Conservation (phyloP, 1,284 basidiomycete species). For the Heterobasidion irregulare region DNA sequence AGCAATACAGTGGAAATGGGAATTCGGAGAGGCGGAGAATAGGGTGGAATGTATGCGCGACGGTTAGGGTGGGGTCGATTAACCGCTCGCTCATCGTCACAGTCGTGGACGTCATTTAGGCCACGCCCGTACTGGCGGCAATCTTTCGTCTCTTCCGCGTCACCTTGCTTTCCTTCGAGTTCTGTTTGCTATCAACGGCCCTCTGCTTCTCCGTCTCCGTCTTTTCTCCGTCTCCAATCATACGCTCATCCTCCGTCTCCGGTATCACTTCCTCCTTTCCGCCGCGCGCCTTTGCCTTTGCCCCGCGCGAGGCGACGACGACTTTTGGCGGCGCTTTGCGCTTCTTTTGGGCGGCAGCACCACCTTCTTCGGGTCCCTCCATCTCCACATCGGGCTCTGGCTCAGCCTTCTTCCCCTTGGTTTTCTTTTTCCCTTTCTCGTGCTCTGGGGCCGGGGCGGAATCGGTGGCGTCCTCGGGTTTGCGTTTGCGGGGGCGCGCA, state of each 20-base stretch:
- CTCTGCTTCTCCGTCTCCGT: slow-evolving; percentile 15
- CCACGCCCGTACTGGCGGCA: neutral
- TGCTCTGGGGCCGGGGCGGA: too few relatives aligned
- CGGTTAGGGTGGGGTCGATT: too few relatives aligned
- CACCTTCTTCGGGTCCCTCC: neutral
- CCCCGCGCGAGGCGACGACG: slow-evolving; percentile 11
- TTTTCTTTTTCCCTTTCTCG: too few relatives aligned
- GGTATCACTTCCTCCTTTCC: slow-evolving; percentile 1
- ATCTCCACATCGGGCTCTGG: neutral
- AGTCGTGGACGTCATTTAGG: neutral
- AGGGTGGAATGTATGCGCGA: too few relatives aligned
- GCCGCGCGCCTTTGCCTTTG: slow-evolving; percentile 3
- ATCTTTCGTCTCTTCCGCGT: slow-evolving; percentile 9
- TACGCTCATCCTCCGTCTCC: slow-evolving; percentile 11
- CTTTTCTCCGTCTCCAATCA: slow-evolving; percentile 14
- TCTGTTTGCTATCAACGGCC: neutral
- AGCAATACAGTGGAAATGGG: too few relatives aligned
- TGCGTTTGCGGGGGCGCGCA: slow-evolving; percentile 10
- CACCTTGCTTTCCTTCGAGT: too few relatives aligned
- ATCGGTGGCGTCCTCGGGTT: too few relatives aligned
- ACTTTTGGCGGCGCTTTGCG: slow-evolving; percentile 15
- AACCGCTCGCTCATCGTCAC: too few relatives aligned
- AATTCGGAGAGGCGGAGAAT: too few relatives aligned
- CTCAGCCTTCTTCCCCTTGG: neutral
- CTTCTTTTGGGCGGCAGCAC: slow-evolving; percentile 10